Conservation (phyloP, 1,284 basidiomycete species). For the Ustilago nuda region DNA sequence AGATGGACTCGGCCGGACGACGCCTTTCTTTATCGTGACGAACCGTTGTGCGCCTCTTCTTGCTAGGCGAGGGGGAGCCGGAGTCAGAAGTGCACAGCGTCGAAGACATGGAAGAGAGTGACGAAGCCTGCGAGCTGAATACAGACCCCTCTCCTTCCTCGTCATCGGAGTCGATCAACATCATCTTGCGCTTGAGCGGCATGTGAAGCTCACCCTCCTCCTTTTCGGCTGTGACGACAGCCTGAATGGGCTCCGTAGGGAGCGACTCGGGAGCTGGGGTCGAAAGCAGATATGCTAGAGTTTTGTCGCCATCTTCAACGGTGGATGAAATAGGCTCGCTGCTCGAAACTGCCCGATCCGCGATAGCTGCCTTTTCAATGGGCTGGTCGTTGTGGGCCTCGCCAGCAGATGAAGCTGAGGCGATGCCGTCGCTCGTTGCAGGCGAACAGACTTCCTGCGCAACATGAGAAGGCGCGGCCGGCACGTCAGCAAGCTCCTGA, state of each 20-base stretch:
- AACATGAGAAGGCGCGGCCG: background rate
- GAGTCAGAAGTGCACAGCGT: background rate
- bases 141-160: background rate
- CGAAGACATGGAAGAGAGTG: background rate
- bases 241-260: background rate
- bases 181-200: background rate
- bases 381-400: background rate
- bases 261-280: background rate
- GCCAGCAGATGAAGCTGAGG: background rate
- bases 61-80: constrained; percentile 5
- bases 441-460: background rate
- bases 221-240: background rate
- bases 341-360: background rate
- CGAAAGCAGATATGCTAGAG: background rate
- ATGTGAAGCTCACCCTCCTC: background rate
- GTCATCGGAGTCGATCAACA: background rate
- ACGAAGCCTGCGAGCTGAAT: background rate
- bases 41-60: constrained; percentile 13
- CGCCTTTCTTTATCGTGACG: background rate
- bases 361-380: background rate
- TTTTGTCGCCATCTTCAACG: background rate
- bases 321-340: background rate
- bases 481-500: constrained; percentile 5
- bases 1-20: background rate
- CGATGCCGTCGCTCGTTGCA: background rate